These are phyloP conservation scores for Vanrija pseudolonga DNA, from an alignment of 1,284 basidiomycete genomes.

Conservation along the genomic window DNA sequence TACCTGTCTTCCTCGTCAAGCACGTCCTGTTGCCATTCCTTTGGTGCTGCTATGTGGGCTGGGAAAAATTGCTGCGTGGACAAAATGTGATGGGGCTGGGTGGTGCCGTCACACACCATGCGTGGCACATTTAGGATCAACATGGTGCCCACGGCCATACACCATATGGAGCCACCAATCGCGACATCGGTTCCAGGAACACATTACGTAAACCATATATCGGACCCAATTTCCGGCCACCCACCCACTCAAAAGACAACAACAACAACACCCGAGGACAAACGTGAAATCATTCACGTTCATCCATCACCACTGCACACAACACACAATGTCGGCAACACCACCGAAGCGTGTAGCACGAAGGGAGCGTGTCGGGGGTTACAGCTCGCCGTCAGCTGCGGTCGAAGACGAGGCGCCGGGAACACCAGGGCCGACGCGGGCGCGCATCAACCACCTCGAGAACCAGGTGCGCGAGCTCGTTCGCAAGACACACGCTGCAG, in stretches of 20 bases:
- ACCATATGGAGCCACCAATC: no score
- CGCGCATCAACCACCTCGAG: slow-evolving; percentile 30
- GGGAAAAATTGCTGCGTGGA: no score
- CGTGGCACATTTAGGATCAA: no score
- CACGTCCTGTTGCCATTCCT: no score
- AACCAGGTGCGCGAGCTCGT: slow-evolving; percentile 38
- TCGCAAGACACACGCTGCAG: slow-evolving; percentile 26
- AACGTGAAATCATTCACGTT: neutral
- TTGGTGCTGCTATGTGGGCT: no score
- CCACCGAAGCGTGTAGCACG: neutral
- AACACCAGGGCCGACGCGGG: slow-evolving; percentile 34
- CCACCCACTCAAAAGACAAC: neutral
- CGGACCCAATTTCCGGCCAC: neutral
- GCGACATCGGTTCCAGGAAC: no score
- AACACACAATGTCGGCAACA: neutral
- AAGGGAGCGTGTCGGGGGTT: neutral
- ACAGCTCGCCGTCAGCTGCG: neutral
- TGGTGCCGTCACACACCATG: no score
- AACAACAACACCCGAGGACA: neutral
- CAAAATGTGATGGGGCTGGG: no score
- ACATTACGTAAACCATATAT: neutral
- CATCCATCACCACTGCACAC: neutral
- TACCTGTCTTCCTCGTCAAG: no score
- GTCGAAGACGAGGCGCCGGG: slow-evolving; percentile 15
- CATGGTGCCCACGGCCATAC: no score